These are phyloP conservation scores for Waltergamsia citrina DNA, from an alignment of 2,329 filamentous ascomycete genomes.

Conservation along the genomic window DNA sequence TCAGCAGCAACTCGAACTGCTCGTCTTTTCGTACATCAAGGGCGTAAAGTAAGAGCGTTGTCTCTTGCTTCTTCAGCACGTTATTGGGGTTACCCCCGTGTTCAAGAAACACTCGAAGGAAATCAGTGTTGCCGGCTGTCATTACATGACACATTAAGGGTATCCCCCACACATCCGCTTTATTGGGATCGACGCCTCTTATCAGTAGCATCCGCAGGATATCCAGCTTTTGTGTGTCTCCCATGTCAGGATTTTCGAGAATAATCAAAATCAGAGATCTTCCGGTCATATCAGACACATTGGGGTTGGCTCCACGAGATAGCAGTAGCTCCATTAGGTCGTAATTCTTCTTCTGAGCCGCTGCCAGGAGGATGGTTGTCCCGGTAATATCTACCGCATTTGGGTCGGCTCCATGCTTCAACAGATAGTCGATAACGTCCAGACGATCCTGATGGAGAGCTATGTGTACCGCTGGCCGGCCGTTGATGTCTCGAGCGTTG, in stretches of 20 bases:
- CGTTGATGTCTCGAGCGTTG: slow-evolving; percentile 16
- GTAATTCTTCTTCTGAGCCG: slow-evolving; percentile 14
- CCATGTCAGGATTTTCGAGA: too few species aligned
- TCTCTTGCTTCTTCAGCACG: slow-evolving; percentile 15
- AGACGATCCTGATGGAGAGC: too few species aligned
- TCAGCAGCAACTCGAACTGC: slow-evolving; percentile 14
- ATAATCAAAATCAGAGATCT: too few species aligned
- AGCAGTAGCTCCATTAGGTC: slow-evolving; percentile 22
- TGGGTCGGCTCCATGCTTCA: too few species aligned
- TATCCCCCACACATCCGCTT: slow-evolving; percentile 18
- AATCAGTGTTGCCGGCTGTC: slow-evolving; percentile 13
- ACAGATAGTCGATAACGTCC: too few species aligned
- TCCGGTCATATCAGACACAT: slow-evolving; percentile 20
- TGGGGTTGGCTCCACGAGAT: slow-evolving; percentile 20
- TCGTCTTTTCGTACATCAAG: slow-evolving; percentile 20
- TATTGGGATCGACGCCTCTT: slow-evolving; percentile 20
- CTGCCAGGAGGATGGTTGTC: slow-evolving; percentile 17
- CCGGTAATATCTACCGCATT: too few species aligned
- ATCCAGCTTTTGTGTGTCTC: too few species aligned
- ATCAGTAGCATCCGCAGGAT: slow-evolving; percentile 20
- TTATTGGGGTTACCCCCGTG: slow-evolving; percentile 18
- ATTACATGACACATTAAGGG: slow-evolving; percentile 20
- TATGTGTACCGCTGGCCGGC: too few species aligned
- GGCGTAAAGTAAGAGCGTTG: too few species aligned
- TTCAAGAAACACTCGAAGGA: slow-evolving; percentile 19